phyloP scores from a whole-genome alignment of 148 eudicot species.

The Salicornia ramosissima region DNA sequence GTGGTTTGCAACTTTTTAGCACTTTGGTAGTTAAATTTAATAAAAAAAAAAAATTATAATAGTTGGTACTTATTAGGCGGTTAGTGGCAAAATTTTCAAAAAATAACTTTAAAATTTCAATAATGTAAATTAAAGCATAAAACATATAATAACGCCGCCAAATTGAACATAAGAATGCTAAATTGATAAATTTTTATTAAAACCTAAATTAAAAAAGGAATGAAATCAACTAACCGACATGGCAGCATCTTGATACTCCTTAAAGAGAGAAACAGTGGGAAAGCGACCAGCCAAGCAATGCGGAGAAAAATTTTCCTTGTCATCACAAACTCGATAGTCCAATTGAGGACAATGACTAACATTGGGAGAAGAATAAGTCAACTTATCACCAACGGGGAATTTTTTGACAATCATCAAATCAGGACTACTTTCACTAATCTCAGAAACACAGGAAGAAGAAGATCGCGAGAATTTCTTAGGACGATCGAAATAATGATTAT shows the following conservation, averaged over 20 bases:
- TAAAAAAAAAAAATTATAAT: too few species aligned
- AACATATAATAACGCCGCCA: too few species aligned
- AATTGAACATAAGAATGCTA: too few species aligned
- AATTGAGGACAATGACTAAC: conserved; percentile 28
- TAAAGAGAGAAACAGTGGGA: conserved; percentile 76
- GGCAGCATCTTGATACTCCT: conserved; percentile 82
- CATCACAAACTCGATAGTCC: conserved; percentile 26
- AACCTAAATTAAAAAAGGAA: too few species aligned
- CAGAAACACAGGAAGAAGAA: conserved; percentile 27
- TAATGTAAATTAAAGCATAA: too few species aligned
- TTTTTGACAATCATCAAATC: conserved; percentile 41
- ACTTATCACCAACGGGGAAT: conserved; percentile 34
- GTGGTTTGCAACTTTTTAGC: too few species aligned
- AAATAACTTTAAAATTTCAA: too few species aligned
- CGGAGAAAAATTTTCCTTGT: conserved; percentile 30
- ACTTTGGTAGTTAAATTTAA: too few species aligned
- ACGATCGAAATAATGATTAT: conserved; percentile 27
- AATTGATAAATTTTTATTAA: too few species aligned
- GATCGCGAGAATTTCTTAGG: conserved; percentile 43
- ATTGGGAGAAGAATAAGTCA: conserved; percentile 24
- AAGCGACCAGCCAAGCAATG: conserved; percentile 70
- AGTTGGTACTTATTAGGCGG: too few species aligned
- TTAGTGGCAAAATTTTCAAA: too few species aligned
- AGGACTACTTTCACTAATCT: conserved; percentile 37
- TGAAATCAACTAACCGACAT: conserved; percentile 51